A percentile compares a stretch with the other conserved stretches of the same genome.
Conservation (phyloP, 768 basidiomycete species). For the Pleurotus platypus region DNA sequence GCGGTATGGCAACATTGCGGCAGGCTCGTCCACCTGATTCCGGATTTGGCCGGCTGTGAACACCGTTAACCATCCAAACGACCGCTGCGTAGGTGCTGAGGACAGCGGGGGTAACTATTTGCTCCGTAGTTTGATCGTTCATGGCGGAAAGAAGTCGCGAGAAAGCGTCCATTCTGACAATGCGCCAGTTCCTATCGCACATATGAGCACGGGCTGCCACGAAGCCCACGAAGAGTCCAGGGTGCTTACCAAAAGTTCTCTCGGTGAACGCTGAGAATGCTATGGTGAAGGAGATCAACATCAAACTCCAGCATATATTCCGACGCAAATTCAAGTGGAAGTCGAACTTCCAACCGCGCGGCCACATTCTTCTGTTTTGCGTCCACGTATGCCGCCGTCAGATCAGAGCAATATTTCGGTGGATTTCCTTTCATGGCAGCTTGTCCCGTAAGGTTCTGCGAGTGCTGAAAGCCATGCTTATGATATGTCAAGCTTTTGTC, state of each 20-base stretch:
- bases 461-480: background rate
- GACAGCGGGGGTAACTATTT: background rate
- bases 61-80: background rate
- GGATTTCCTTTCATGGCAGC: background rate
- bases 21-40: background rate
- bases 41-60: background rate
- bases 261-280: background rate
- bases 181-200: background rate
- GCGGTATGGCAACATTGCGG: background rate
- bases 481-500: background rate
- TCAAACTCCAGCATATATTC: background rate
- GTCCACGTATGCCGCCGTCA: background rate
- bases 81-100: background rate
- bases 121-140: background rate
- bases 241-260: background rate
- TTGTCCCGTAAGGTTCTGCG: background rate
- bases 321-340: background rate
- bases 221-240: background rate
- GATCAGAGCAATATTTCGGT: background rate
- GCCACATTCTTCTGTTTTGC: background rate
- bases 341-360: slow-evolving; percentile 1
- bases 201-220: background rate
- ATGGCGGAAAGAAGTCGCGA: background rate
- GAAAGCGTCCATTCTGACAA: background rate
- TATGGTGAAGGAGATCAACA: background rate